phyloP scores from a whole-genome alignment of 768 basidiomycete species.

The Boletus reticuloceps region DNA sequence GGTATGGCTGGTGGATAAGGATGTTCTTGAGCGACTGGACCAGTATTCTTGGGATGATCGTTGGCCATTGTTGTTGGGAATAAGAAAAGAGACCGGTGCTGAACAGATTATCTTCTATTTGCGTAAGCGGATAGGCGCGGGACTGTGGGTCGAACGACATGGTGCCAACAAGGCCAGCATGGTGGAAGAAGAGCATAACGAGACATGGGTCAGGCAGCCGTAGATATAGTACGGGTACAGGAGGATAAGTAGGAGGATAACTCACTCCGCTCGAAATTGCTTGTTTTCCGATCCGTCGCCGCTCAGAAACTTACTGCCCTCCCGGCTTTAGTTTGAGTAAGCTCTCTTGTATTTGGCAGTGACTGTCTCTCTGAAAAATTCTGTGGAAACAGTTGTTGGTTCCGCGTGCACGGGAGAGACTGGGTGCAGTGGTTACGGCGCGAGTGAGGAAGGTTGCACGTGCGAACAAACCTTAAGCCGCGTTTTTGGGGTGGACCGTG shows the following conservation, averaged over 20 bases:
- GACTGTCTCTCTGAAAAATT: conserved; percentile 9
- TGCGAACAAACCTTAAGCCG: conserved; percentile 32
- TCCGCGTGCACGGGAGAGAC: conserved; percentile 6
- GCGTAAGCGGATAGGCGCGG: conserved; percentile 33
- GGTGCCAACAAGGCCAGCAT: conserved; percentile 11
- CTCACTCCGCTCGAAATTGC: conserved; percentile 40
- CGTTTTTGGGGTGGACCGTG: conserved; percentile 28
- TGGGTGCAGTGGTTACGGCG: conserved; percentile 25
- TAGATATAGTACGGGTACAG: background rate
- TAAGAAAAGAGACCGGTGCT: conserved; percentile 27
- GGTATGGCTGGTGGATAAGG: conserved; percentile 26
- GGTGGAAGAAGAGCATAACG: background rate
- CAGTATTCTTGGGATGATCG: conserved; percentile 34
- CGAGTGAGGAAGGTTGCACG: conserved; percentile 29
- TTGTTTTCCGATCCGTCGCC: conserved; percentile 36
- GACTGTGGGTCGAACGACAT: conserved; percentile 18
- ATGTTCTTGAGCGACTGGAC: conserved; percentile 36
- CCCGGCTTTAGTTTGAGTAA: conserved; percentile 9
- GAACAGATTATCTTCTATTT: conserved; percentile 26
- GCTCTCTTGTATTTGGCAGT: conserved; percentile 9
- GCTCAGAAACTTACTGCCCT: conserved; percentile 29
- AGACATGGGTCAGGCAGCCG: conserved; percentile 1
- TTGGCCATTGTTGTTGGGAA: conserved; percentile 28
- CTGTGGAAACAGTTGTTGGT: conserved; percentile 3
- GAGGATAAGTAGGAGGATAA: conserved; percentile 7